Base-by-base conservation (phyloP, 2,329 filamentous ascomycete genomes). In the Plectosphaerella plurivora region DNA sequence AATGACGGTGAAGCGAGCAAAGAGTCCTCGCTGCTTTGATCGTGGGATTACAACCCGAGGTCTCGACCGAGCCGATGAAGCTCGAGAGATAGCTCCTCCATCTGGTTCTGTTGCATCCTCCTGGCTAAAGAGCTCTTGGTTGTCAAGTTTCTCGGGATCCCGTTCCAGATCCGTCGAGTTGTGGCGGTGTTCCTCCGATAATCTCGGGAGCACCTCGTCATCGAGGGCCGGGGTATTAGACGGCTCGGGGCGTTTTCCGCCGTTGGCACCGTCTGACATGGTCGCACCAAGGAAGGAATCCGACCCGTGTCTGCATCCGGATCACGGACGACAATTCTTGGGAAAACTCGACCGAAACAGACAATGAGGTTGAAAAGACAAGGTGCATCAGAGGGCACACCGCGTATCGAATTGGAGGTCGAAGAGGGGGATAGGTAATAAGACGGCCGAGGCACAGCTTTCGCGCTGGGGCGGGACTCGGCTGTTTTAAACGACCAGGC, bases 1-100 rank as follows among this genome's bases (percentile, higher is more conserved):
- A 15, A 96, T 75, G 33, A 96, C 55, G 1, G 88, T 75, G 12
- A 95, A 74, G 37, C 79, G 79, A 1, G 83, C 85, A 47, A 96
- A 77, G 2, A 96, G 73, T 0, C 92, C 92, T 61, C 91, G 78
- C 47, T 90, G 80, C 53, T 71, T 60, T 1, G 67, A 63, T 33
- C 73, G 68, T 25, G 78, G 73, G 14, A 83, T 64, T 45, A 79
- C 57, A 35, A 62, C 54, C 47, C 65, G 57, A 4, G 68, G 52
- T n/a, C 66, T 65, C 7, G 75, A 73, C 36, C 68, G 65, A 8
- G 64, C 59, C 7, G 72, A 75, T 0, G 74, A 73, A 14, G 67
- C 61, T 28, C 65, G 68, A 12, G 72, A 71, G 47, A 55, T 54
- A 33, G 28, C 28, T 12, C 28, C 11, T 12, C 28, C 28, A 33